Evolutionary conservation across 495 filamentous ascomycete genomes (phyloP).

Genomic region (Cairneyella variabilis): DNA sequence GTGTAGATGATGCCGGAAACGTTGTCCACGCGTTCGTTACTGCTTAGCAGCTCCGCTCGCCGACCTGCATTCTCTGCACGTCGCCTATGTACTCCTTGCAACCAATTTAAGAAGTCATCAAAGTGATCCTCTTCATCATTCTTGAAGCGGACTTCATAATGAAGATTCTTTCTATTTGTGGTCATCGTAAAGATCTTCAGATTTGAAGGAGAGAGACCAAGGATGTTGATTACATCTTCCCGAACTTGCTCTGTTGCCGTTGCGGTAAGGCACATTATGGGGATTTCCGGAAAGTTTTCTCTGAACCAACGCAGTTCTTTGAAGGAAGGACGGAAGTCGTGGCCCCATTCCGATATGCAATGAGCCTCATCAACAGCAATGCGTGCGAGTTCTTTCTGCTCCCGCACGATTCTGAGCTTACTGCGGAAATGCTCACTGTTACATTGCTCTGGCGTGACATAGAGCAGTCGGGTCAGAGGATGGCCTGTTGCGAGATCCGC

Average conservation of each 20-base stretch:
- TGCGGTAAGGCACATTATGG: slow-evolving; percentile 86
- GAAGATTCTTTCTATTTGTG: slow-evolving; percentile 77
- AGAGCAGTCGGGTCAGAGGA: slow-evolving; percentile 77
- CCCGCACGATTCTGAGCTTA: slow-evolving; percentile 66
- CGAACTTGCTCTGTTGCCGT: slow-evolving; percentile 81
- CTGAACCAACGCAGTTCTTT: slow-evolving; percentile 87
- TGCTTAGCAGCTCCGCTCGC: slow-evolving; percentile 43
- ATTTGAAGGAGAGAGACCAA: slow-evolving; percentile 56
- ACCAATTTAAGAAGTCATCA: slow-evolving; percentile 66
- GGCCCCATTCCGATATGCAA: slow-evolving; percentile 97
- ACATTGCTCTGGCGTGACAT: slow-evolving; percentile 91
- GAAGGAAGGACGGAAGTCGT: slow-evolving; percentile 94
- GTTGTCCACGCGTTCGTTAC: slow-evolving; percentile 50
- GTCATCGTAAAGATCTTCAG: slow-evolving; percentile 78
- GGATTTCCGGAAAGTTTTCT: slow-evolving; percentile 71
- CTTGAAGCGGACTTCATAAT: slow-evolving; percentile 90
- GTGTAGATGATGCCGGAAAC: slow-evolving; percentile 91
- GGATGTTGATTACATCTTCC: slow-evolving; percentile 70
- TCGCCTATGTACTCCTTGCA: slow-evolving; percentile 64
- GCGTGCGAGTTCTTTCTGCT: slow-evolving; percentile 76
- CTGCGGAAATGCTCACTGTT: slow-evolving; percentile 73
- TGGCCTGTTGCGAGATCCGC: slow-evolving; percentile 83
- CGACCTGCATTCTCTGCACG: slow-evolving; percentile 45
- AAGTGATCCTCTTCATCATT: slow-evolving; percentile 69
- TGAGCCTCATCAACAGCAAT: slow-evolving; percentile 94